Conservation (phyloP, 805 yeast genomes). For the Wickerhamiella sorbophila region DNA sequence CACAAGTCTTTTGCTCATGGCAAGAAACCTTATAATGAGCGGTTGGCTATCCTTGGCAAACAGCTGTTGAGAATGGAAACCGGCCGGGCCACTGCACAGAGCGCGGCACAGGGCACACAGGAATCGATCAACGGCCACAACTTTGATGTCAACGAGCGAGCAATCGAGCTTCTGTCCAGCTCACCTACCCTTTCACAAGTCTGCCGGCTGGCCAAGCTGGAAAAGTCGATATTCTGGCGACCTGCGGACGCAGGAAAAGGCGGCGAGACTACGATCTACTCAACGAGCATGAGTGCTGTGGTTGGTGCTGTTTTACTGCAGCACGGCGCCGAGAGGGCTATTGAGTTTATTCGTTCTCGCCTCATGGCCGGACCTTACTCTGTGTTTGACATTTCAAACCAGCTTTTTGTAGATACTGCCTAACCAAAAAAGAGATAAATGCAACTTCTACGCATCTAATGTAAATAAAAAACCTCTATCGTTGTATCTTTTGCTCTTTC, state of each 20-base stretch:
- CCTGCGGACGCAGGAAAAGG: conserved; percentile 8
- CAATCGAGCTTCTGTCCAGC: conserved; percentile 21
- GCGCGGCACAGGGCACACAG: conserved; percentile 2
- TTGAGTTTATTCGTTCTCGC: conserved; percentile 37
- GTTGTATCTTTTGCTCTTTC: no score
- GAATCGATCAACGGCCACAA: conserved; percentile 17
- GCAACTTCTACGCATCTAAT: no score
- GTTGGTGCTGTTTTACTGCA: conserved; percentile 53
- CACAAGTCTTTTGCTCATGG: conserved; percentile 95
- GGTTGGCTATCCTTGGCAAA: conserved; percentile 50
- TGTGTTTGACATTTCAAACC: conserved; percentile 18
- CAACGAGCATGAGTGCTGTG: conserved; percentile 41
- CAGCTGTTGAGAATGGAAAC: conserved; percentile 21
- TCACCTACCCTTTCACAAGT: conserved; percentile 19
- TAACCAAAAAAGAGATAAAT: no score
- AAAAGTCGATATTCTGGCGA: conserved; percentile 21
- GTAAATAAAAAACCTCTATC: no score
- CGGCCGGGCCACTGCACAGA: conserved; percentile 11
- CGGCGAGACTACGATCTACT: conserved; percentile 33
- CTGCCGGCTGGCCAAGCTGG: conserved; percentile 20
- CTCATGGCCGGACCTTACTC: conserved; percentile 27
- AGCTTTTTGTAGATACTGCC: conserved; percentile 11
- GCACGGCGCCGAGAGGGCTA: conserved; percentile 47
- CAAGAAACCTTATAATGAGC: conserved; percentile 75
- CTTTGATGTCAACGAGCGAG: conserved; percentile 19